Evolutionary conservation across 1,284 basidiomycete genomes (phyloP), one percentile per base, ranked within the genome.

Genomic region (Cutaneotrichosporon cavernicola): DNA sequence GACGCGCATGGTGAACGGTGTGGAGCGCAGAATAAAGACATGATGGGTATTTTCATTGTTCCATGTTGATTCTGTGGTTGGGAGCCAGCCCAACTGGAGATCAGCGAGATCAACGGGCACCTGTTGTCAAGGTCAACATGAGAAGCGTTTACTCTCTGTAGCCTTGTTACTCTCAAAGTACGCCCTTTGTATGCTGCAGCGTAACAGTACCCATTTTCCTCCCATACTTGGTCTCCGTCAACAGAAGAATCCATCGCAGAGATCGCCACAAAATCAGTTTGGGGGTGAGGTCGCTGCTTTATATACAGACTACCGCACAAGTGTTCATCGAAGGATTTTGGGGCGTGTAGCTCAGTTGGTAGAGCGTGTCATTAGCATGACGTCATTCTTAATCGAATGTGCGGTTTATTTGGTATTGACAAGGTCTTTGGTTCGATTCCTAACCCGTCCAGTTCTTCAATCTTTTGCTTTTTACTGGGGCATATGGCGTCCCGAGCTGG

Each of bases 301-400:
- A 43, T 43, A 16, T 43, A 13, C 5, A 43, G 40, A 1, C 26
- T 26, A 43, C 5, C 14, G 2, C 10, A 8, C 10, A 2, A 21
- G 47, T 21, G 3, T 49, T n/a, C 11, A 49, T 5, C 2, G n/a
- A 49, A 49, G n/a, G 21, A 26, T 43, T 6, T 49, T 5, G 1
- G 47, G 47, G 47, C 47, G 47, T 49, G 47, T 49, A 49, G 47
- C 47, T 49, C 47, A 49, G 47, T 49, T 49, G 47, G 47, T 49
- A 49, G 47, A 49, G 47, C 49, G 49, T 50, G 49, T 50, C 47
- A 49, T 50, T 50, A 50, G 22, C 49, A 50, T 40, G 38, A 40
- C 38, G 38, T 40, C 38, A 40, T 13, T 13, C 38, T 4, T 1
- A 1, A 5, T 40, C 2, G 38, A 14, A 40, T 13, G 10, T 40